Evolutionary conservation across 2,329 filamentous ascomycete species (phyloP).

Genomic region (Alternaria infectoria): DNA sequence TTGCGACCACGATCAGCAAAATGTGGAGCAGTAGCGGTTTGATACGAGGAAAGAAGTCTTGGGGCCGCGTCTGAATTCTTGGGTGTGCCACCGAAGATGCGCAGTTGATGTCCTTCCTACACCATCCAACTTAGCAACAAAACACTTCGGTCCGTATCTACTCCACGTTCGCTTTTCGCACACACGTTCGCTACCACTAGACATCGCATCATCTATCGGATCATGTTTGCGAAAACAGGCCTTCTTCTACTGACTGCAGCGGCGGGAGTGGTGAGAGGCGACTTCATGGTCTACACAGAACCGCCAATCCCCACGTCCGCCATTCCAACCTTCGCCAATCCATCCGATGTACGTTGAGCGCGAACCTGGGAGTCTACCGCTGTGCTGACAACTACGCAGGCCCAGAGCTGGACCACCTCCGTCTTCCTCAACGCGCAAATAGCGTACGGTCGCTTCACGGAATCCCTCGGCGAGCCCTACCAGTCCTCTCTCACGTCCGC

Average conservation of each 20-base stretch:
- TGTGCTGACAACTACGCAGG: constrained; percentile 15
- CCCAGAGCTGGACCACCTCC: constrained; percentile 34
- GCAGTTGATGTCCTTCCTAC: background rate
- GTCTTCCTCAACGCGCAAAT: constrained; percentile 35
- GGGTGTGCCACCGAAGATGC: constrained; percentile 2
- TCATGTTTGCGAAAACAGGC: constrained; percentile 19
- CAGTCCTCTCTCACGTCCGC: constrained; percentile 35
- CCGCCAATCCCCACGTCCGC: constrained; percentile 37
- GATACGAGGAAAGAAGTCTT: constrained; percentile 17
- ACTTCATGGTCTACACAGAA: constrained; percentile 42
- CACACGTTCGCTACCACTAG: background rate
- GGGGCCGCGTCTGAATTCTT: constrained; percentile 3
- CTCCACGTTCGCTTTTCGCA: background rate
- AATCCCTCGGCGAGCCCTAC: constrained; percentile 30
- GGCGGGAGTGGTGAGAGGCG: constrained; percentile 22
- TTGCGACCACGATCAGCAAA: constrained; percentile 10
- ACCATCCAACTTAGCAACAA: background rate
- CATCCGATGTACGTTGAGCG: constrained; percentile 22
- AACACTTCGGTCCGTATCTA: background rate
- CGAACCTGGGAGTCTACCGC: background rate
- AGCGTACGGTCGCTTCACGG: constrained; percentile 29
- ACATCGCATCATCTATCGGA: background rate
- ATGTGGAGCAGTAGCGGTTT: constrained; percentile 17
- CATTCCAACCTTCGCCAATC: constrained; percentile 33
- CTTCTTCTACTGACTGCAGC: constrained; percentile 24